Evolutionary conservation across 2,329 filamentous ascomycete genomes (phyloP), one percentile per base, ranked within the genome.

Genomic region (Aspergillus neoniger): DNA sequence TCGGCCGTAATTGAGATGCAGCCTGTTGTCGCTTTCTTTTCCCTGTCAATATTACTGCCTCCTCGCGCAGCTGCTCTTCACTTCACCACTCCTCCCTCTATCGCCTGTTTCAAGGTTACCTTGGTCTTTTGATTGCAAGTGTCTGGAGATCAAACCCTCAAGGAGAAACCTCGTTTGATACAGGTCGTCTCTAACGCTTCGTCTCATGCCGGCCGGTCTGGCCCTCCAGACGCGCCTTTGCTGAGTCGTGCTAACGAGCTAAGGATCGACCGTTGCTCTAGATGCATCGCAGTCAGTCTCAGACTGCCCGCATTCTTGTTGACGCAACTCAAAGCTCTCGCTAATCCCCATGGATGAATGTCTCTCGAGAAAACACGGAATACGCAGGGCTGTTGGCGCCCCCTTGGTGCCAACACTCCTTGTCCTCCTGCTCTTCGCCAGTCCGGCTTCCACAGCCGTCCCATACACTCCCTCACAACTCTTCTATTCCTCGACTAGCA

Each of bases 391-490:
- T 51, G 65, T 61, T 55, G 59, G 61, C 47, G 38, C 59, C 56
- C 38, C 57, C 10, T 15, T 59, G 57, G 54, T 57, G 59, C 54
- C 43, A 57, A 58, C 58, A 19, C 58, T 66, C 43, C 44, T 65
- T 32, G 59, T 68, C 9, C 56, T 67, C 21, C 60, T 74, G 54
- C 66, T 69, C 50, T 56, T 70, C 10, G 28, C 69, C 55, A 23
- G 63, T 5, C 56, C 65, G 36, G 65, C 58, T 50, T 61, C 69
- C 56, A 77, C 79, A 43, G 74, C 79, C 52, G 82, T 92, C 55
- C 92, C 91, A 25, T 96, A 96, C 79, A 87, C 88, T 58, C 90
- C 91, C 2, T 92, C 92, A 0, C 86, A 85, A 30, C 83, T 96
- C 55, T 83, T 94, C 60, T 82, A 87, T 49, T 75, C 77, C 15